Evolutionary conservation across 1,284 basidiomycete genomes (phyloP), one percentile per base, ranked within the genome.

Genomic region (Cryptococcus sp.): DNA sequence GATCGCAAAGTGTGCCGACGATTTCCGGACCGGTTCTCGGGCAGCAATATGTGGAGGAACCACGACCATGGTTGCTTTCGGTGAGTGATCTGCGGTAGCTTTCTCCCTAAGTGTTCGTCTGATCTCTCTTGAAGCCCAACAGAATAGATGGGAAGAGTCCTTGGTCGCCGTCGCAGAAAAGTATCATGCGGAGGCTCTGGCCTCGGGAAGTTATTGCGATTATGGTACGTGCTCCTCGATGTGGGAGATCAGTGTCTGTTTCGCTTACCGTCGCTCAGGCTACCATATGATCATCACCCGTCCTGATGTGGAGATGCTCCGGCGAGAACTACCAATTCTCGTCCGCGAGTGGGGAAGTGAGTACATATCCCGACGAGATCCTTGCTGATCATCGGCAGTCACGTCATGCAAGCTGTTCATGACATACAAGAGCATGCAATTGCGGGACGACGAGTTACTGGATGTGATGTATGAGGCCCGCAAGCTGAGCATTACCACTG

Each of bases 271-370:
- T n/a, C n/a, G n/a, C n/a, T n/a, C n/a, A n/a, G n/a, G n/a, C n/a
- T 65, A 50, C 25, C 64, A 65, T 40, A 47, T 56, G 20, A 65
- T 65, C 41, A 65, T 65, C 55, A 45, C 42, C n/a, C 48, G 58
- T 15, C 35, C 40, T 22, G 56, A 62, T 13, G 27, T 31, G 23
- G 56, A 62, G 25, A 46, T 62, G 22, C 44, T 65, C 15, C 45
- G 57, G 40, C 35, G 16, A 3, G 64, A 63, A 56, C 47, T 66
- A n/a, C 59, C 61, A 15, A 41, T 46, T 47, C 42, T 66, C 31
- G 54, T 56, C n/a, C 41, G 54, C 25, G 50, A 61, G 22, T 62
- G 61, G 50, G 61, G 57, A 7, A n/a, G n/a, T n/a, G n/a, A n/a
- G n/a, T n/a, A n/a, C n/a, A 48, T 49, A 19, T 53, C 48, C 8